Conservation (phyloP, 176 grass and related monocot species). For the Hyparrhenia diplandra region DNA sequence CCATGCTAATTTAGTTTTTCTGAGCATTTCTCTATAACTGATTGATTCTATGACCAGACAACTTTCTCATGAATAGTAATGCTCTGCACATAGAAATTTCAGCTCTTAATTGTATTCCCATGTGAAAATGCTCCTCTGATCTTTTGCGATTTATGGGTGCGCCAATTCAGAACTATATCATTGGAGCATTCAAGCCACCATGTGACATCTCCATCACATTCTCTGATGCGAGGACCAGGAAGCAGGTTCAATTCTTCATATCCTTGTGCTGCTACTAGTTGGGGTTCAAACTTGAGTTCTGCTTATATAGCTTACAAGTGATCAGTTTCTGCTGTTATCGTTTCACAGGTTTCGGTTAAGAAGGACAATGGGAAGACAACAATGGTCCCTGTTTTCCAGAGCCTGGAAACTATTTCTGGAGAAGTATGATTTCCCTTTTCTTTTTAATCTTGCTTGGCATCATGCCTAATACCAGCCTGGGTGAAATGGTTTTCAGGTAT, state of each 20-base stretch:
- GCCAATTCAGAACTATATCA: constrained; percentile 63
- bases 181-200: constrained; percentile 83
- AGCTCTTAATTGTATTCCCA: not conserved
- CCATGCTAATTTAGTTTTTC: not conserved
- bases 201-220: constrained; percentile 71
- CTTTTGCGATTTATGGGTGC: not conserved
- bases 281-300: not conserved
- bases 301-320: constrained; percentile 14
- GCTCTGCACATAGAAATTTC: not conserved
- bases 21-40: not conserved
- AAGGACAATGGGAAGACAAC: constrained; percentile 69
- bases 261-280: not conserved
- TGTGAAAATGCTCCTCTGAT: not conserved
- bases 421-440: constrained; percentile 48
- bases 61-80: not conserved
- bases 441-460: too few relatives aligned
- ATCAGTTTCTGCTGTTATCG: constrained; percentile 11
- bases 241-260: constrained; percentile 50
- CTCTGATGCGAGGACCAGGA: constrained; percentile 58
- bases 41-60: not conserved
- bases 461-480: not conserved
- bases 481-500: constrained; percentile 47
- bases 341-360: constrained; percentile 57
- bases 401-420: constrained; percentile 64
- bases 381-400: constrained; percentile 80